These are phyloP conservation scores for Hypoxylon sp. DNA, from an alignment of 2,329 filamentous ascomycete genomes.

Conservation along the genomic window DNA sequence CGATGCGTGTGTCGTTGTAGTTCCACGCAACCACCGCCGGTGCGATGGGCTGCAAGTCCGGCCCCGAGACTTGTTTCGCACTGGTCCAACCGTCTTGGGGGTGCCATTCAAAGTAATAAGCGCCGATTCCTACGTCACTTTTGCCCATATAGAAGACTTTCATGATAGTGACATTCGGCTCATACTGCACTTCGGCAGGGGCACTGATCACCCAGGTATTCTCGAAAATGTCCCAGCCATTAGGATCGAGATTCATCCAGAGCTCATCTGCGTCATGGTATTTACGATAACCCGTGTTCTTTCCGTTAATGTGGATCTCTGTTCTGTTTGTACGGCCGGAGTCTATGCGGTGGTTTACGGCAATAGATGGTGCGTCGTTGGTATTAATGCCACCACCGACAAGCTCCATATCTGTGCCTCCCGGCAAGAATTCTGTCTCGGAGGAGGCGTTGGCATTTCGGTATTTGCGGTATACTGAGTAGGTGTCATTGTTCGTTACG, in stretches of 20 bases:
- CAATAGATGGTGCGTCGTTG: conserved; percentile 10
- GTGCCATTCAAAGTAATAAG: conserved; percentile 23
- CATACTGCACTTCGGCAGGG: conserved; percentile 14
- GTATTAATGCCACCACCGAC: conserved; percentile 15
- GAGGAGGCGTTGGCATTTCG: conserved; percentile 20
- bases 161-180: conserved; percentile 2
- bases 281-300: conserved; percentile 5
- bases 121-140: conserved; percentile 8
- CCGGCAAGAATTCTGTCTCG: conserved; percentile 17
- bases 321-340: conserved; percentile 13
- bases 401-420: conserved; percentile 22
- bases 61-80: conserved; percentile 7
- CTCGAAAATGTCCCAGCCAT: conserved; percentile 2
- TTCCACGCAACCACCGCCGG: conserved; percentile 27
- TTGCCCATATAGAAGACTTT: conserved; percentile 22
- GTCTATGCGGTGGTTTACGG: conserved; percentile 12
- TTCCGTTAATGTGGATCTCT: conserved; percentile 18
- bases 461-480: conserved; percentile 30
- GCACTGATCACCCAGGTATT: neutral
- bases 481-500: conserved; percentile 22
- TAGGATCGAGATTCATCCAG: neutral
- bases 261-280: conserved; percentile 10
- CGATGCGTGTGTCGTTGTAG: conserved; percentile 15
- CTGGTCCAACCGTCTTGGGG: conserved; percentile 11
- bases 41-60: conserved; percentile 22